Evolutionary conservation across 179 eudicot genomes (phyloP), one percentile per base, ranked within the genome.

Genomic region (Heliamphora pulchella): DNA sequence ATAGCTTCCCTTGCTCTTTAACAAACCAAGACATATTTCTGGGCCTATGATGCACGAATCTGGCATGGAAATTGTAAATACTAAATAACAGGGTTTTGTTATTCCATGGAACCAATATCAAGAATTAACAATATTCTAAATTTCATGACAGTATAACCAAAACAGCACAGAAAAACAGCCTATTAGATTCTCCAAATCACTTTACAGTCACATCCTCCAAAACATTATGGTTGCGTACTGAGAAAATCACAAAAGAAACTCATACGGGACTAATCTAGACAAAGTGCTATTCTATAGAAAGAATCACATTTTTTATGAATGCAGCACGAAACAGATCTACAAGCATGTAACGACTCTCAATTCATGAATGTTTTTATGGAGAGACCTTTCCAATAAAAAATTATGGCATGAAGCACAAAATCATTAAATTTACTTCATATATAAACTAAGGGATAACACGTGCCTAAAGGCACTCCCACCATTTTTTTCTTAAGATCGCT

Each of bases 21-120:
- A 75, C 50, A 11, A 9, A 5, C 0, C 3, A 15, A 22, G 14
- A 20, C 18, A n/a, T 71, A 15, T 3, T 50, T 76, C 44, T 59
- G 39, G 50, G 78, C 68, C 31, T 20, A 20, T 44, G 68, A 59
- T 61, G 65, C 54, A 44, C 39, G 65, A 62, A 57, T 76, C 78
- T 44, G 68, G 59, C 78, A 76, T 22, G 8, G 7, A 53, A 51
- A 43, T 53, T 3, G 76, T 13, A 43, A 39, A 41, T 41, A 4
- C 4, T 14, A 68, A 68, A 41, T 5, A 65, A 65, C 50, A 41
- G 8, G 20, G 8, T 3, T 4, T 68, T 14, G 8, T 14, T 41
- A 14, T 41, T 68, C 18, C 20, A 68, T 1, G 59, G 59, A 50
- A 72, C 15, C 15, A 39, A 39, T 0, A 2, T 39, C 43, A n/a